Percentiles rank a stretch among this genome's conserved stretches.
phyloP scores from a whole-genome alignment of 164 flowering plant genomes.

The Berberis thunbergii region DNA sequence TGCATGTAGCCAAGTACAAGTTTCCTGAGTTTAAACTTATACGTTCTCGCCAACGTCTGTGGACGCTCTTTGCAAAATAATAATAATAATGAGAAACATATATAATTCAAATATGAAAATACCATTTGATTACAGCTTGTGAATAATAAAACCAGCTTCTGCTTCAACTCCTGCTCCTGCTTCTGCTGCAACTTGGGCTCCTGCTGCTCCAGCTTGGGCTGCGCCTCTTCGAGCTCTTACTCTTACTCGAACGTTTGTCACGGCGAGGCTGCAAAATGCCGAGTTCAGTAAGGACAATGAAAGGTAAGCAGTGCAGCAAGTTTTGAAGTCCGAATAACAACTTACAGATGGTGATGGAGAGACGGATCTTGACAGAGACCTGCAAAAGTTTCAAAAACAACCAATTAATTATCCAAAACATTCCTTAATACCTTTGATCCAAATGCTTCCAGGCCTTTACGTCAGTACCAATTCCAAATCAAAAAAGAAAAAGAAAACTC shows the following conservation, averaged over 20 bases:
- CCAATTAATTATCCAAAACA: conserved; percentile 58
- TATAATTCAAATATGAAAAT: no score
- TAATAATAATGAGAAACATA: no score
- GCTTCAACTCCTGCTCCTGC: conserved; percentile 13
- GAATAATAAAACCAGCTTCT: conserved; percentile 27
- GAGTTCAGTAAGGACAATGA: not conserved
- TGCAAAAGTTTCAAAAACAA: conserved; percentile 39
- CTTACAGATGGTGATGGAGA: conserved; percentile 54
- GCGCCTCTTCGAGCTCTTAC: not conserved
- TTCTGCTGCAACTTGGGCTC: conserved; percentile 39
- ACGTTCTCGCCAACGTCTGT: no score
- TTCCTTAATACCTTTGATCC: conserved; percentile 53
- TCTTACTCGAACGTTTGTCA: conserved; percentile 14
- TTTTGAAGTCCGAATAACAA: conserved; percentile 9
- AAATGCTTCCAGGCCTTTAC: conserved; percentile 69
- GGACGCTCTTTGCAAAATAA: no score
- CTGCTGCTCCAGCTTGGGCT: conserved; percentile 16
- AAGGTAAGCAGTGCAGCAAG: not conserved
- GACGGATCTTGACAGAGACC: conserved; percentile 43
- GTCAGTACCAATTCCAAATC: conserved; percentile 48
- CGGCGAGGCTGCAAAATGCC: conserved; percentile 19
- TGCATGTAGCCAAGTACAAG: no score
- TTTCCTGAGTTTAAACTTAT: no score
- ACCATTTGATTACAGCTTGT: not conserved
- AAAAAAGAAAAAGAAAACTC: conserved; percentile 16